Percentiles rank a stretch among this genome's conserved stretches.
Evolutionary conservation across 192 early-diverging fungal species (phyloP).

Genomic region (Nowakowskiella sp.): DNA sequence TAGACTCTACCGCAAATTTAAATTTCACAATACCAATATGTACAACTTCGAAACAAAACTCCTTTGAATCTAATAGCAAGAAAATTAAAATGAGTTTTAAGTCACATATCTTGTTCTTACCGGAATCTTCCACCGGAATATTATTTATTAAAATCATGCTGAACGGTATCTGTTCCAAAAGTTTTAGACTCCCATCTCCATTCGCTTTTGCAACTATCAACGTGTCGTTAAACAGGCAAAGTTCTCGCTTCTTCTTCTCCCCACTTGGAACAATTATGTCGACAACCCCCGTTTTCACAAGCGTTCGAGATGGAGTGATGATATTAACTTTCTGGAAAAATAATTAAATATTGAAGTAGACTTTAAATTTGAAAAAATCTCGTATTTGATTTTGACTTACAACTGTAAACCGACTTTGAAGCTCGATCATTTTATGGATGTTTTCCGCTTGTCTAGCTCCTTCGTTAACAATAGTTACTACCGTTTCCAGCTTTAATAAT

Average conservation of each 20-base stretch:
- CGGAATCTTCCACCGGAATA: not conserved
- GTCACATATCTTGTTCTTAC: not conserved
- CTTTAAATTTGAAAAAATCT: not conserved
- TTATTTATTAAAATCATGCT: slow-evolving; percentile 38
- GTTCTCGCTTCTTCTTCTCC: slow-evolving; percentile 33
- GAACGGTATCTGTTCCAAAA: slow-evolving; percentile 39
- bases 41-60: slow-evolving; percentile 33
- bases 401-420: slow-evolving; percentile 35
- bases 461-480: slow-evolving; percentile 51
- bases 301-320: slow-evolving; percentile 33
- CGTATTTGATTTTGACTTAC: slow-evolving; percentile 16
- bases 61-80: slow-evolving; percentile 6
- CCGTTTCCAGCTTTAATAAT: slow-evolving; percentile 42
- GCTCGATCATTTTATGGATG: slow-evolving; percentile 45
- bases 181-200: slow-evolving; percentile 38
- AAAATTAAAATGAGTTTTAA: slow-evolving; percentile 2
- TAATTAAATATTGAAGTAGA: slow-evolving; percentile 1
- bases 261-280: slow-evolving; percentile 26
- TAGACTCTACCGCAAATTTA: slow-evolving; percentile 15
- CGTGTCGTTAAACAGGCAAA: slow-evolving; percentile 52
- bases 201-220: slow-evolving; percentile 39
- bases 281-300: slow-evolving; percentile 31
- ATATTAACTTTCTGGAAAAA: slow-evolving; percentile 38
- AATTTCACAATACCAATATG: slow-evolving; percentile 26
- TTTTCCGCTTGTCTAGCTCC: slow-evolving; percentile 41